Evolutionary conservation across 2,329 filamentous ascomycete species (phyloP).

Genomic region (Exophiala phaeomuriformis): DNA sequence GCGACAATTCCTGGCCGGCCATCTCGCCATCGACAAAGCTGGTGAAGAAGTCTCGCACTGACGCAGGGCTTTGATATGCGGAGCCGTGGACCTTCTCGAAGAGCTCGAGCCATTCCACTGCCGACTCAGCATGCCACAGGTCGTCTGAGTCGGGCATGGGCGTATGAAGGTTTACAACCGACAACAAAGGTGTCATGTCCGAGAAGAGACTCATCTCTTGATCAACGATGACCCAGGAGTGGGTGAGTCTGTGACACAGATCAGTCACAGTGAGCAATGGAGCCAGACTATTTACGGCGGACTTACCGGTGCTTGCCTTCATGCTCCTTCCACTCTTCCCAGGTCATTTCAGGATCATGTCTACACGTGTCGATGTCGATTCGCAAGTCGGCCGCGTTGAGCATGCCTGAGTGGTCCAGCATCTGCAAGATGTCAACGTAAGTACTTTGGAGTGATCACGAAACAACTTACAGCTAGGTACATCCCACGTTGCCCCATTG

Average conservation of each 20-base stretch:
- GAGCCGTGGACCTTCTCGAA: constrained; percentile 55
- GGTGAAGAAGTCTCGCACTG: constrained; percentile 59
- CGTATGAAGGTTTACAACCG: constrained; percentile 57
- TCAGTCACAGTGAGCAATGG: constrained; percentile 2
- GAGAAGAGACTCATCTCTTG: constrained; percentile 63
- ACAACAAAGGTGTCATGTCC: constrained; percentile 55
- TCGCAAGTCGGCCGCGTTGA: constrained; percentile 48
- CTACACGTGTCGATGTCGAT: constrained; percentile 39
- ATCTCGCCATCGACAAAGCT: constrained; percentile 61
- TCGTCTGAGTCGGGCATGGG: constrained; percentile 58
- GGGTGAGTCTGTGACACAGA: constrained; percentile 50
- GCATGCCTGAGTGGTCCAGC: constrained; percentile 61
- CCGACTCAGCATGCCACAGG: constrained; percentile 55
- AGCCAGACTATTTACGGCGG: no score
- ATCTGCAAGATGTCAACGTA: constrained; percentile 40
- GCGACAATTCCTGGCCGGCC: constrained; percentile 41
- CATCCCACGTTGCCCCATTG: constrained; percentile 66
- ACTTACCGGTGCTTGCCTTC: constrained; percentile 57
- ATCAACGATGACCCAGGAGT: constrained; percentile 68
- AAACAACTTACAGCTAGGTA: constrained; percentile 52
- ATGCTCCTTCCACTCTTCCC: constrained; percentile 58
- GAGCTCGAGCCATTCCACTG: constrained; percentile 52
- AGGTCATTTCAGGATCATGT: constrained; percentile 47
- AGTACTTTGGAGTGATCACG: neutral
- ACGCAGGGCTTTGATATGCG: constrained; percentile 34